phyloP scores from a whole-genome alignment of 495 filamentous ascomycete species.

The Lindgomyces ingoldianus region DNA sequence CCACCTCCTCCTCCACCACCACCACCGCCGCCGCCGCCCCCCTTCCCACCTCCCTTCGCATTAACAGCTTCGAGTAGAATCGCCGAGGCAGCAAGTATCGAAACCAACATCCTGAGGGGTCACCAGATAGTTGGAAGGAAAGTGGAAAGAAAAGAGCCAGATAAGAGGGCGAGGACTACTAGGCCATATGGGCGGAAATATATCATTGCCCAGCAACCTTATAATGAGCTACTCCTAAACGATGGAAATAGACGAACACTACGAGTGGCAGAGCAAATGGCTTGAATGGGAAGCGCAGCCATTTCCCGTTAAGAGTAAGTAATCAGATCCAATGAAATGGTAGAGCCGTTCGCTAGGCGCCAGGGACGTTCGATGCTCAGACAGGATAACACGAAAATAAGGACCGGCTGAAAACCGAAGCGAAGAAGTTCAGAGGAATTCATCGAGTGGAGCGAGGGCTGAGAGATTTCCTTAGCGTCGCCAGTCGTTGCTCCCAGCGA shows the following conservation, averaged over 20 bases:
- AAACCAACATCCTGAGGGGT: background rate
- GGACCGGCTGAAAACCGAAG: background rate
- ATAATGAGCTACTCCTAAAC: background rate
- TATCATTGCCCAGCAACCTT: background rate
- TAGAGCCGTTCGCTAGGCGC: background rate
- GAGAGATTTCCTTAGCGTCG: background rate
- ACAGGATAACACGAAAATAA: background rate
- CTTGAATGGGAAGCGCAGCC: no score
- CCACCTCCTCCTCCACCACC: conserved; percentile 1
- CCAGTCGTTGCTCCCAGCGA: background rate
- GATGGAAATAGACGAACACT: background rate
- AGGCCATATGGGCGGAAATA: background rate
- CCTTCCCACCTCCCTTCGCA: background rate
- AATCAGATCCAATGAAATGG: background rate
- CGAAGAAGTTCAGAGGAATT: background rate
- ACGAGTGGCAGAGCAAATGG: background rate
- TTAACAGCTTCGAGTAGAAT: background rate
- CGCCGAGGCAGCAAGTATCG: background rate
- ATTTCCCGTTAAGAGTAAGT: background rate
- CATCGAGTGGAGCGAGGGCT: background rate
- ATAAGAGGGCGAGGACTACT: background rate
- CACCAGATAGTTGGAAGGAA: background rate
- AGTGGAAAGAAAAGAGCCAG: background rate
- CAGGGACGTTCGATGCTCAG: background rate
- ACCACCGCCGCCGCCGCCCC: conserved; percentile 8